phyloP scores from a whole-genome alignment of 2,329 filamentous ascomycete species.

The Pseudocercospora vitis region DNA sequence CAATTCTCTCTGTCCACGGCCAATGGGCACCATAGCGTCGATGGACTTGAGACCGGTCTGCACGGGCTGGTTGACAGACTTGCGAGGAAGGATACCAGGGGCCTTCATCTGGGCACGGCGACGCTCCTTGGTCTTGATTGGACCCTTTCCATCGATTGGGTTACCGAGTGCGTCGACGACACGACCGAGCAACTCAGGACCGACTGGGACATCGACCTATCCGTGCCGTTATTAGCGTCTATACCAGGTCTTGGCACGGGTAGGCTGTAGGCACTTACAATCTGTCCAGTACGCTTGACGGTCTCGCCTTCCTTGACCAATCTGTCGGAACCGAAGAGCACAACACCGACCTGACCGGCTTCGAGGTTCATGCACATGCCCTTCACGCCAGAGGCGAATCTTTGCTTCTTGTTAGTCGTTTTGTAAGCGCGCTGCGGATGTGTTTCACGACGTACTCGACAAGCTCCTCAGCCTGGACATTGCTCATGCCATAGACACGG shows the following conservation, averaged over 20 bases:
- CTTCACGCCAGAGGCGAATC: slow-evolving; percentile 99
- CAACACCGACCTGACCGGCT: slow-evolving; percentile 99
- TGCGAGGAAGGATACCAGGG: slow-evolving; percentile 94
- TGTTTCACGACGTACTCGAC: slow-evolving; percentile 75
- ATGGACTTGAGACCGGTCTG: slow-evolving; percentile 99
- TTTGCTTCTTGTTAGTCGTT: slow-evolving; percentile 43
- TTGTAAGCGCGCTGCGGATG: slow-evolving; percentile 2
- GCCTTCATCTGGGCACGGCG: slow-evolving; percentile 99
- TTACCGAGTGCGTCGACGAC: slow-evolving; percentile 98
- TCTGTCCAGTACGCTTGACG: slow-evolving; percentile 99
- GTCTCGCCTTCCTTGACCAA: slow-evolving; percentile 99
- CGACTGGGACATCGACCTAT: slow-evolving; percentile 95
- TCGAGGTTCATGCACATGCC: slow-evolving; percentile 99
- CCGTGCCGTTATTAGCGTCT: slow-evolving; percentile 12
- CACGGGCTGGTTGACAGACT: slow-evolving; percentile 96
- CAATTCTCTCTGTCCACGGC: slow-evolving; percentile 99
- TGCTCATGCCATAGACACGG: slow-evolving; percentile 99
- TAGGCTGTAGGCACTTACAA: slow-evolving; percentile 65
- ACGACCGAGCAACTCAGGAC: slow-evolving; percentile 89
- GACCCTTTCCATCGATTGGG: slow-evolving; percentile 99
- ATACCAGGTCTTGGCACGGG: slow-evolving; percentile 11
- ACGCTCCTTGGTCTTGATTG: slow-evolving; percentile 86
- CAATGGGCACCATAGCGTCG: slow-evolving; percentile 99
- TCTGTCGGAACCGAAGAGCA: slow-evolving; percentile 99
- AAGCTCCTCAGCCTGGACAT: slow-evolving; percentile 99